Evolutionary conservation across 225 moss, liverwort and hornwort genomes (phyloP), one percentile per base, ranked within the genome.

Genomic region (Takakia lepidozioides): DNA sequence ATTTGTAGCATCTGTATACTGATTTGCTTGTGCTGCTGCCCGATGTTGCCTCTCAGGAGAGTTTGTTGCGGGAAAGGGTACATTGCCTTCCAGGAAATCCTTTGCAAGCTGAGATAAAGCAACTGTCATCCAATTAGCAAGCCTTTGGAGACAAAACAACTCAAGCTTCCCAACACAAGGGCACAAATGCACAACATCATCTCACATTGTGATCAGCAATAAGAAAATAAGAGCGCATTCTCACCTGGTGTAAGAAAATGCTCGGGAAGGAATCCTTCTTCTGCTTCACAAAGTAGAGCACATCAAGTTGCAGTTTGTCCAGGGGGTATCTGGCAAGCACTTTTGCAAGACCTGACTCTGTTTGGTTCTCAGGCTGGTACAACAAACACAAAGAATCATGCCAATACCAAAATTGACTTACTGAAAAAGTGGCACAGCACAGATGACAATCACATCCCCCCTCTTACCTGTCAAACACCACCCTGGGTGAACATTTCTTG

Each of bases 191-290:
- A 51, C 11, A 51, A 32, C 35, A 22, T 23, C 21, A 22, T 7
- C 25, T 10, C 22, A 35, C 38, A n/a, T 10, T 15, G 9, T 15
- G 24, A 3, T 36, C 10, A 54, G 49, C 49, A 34, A 50, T 34
- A 19, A 16, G 29, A 30, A 5, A 17, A 34, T 16, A 27, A 10
- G 16, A n/a, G 15, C 6, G 9, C 32, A 22, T 35, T 29, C 62
- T 42, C 19, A 92, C 92, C 92, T 88, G 80, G 30, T 81, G 66
- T 46, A 92, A 63, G 57, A 92, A 88, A 52, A 46, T 54, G 25
- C 64, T 54, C 46, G 59, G 38, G 46, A 72, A 71, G 14, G 46
- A 52, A 34, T 59, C 50, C 59, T 35, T 78, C 46, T 70, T 78
- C 32, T 81, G 73, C 18, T 68, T 63, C 7, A 88, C 64, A 29